Conservation (phyloP, 257 asterid species). For the Rauvolfia tetraphylla region DNA sequence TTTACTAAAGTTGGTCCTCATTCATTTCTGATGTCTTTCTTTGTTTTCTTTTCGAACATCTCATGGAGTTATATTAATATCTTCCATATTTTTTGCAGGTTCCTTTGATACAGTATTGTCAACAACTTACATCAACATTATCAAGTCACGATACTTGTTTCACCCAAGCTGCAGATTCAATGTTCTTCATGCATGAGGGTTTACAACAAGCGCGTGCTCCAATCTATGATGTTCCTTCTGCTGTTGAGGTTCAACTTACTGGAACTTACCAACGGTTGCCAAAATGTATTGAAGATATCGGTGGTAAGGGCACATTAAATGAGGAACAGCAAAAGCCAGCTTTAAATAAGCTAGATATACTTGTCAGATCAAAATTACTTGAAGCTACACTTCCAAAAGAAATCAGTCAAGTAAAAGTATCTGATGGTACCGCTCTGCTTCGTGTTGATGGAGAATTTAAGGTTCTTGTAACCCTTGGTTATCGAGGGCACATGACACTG, state of each 20-base stretch:
- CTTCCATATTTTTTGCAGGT: constrained; percentile 58
- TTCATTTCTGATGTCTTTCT: not conserved
- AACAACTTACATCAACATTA: constrained; percentile 83
- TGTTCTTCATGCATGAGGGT: constrained; percentile 99
- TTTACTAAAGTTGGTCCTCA: not conserved
- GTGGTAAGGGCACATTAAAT: constrained; percentile 61
- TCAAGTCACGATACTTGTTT: constrained; percentile 96
- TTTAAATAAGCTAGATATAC: constrained; percentile 72
- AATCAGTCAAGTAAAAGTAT: constrained; percentile 60
- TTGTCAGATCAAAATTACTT: constrained; percentile 85
- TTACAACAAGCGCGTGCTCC: constrained; percentile 99
- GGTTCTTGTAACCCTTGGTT: constrained; percentile 94
- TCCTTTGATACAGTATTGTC: constrained; percentile 86
- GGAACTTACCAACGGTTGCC: constrained; percentile 87
- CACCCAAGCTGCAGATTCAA: constrained; percentile 96
- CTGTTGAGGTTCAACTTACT: constrained; percentile 79
- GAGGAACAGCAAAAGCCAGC: constrained; percentile 79
- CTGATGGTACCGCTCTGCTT: constrained; percentile 86
- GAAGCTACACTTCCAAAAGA: constrained; percentile 84
- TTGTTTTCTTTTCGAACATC: not conserved
- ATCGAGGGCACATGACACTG: constrained; percentile 92
- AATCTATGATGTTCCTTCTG: constrained; percentile 92
- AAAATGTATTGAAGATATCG: constrained; percentile 88
- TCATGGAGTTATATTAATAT: not conserved
- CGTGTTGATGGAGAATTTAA: constrained; percentile 93